Base-by-base conservation (phyloP, 1,284 basidiomycete genomes). In the Leccinum angustisporum region DNA sequence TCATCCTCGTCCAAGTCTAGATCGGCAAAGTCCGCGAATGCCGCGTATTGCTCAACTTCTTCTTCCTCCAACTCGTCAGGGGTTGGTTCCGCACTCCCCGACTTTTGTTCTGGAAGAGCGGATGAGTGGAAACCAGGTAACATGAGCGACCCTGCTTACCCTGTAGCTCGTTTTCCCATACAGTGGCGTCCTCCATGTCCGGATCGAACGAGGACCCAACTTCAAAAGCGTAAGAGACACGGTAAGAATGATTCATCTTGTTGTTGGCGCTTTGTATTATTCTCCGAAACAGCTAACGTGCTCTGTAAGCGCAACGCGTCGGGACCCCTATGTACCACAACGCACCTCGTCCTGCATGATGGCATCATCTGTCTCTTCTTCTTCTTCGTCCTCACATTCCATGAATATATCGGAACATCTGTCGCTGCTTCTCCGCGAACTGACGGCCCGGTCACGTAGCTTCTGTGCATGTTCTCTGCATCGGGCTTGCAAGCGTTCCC, bases 151-250 rank as follows among this genome's bases (percentile, higher is more conserved):
- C 13, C 14, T 54, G 53, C 72, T 60, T 59, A 79, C 83, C 77
- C 66, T 66, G 67, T 3, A 87, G 70, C 51, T 85, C 83, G 33
- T 74, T 68, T 69, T 90, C 88, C 86, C 87, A 88, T 31, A 75
- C 71, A 16, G 67, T 75, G 4, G 82, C 72, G 63, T 90, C 86
- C 40, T 90, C 86, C 70, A 88, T 75, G 67, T 84, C 83, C 4
- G 88, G 88, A 68, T 90, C 88, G 61, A 88, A 83, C 1, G 88
- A 90, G 16, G 87, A 89, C 8, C 88, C 88, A 7, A 90, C 87
- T 63, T 90, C 87, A n/a, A 76, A 69, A 33, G 83, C 79, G 65
- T 86, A 90, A 2, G 86, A 89, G 1, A 87, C 67, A 8, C 81
- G 79, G 65, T 85, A 88, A 0, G 78, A 70, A 67, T 88, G 82